Evolutionary conservation across 176 grass and related monocot species (phyloP).

Genomic region (Saccharum officinarum): DNA sequence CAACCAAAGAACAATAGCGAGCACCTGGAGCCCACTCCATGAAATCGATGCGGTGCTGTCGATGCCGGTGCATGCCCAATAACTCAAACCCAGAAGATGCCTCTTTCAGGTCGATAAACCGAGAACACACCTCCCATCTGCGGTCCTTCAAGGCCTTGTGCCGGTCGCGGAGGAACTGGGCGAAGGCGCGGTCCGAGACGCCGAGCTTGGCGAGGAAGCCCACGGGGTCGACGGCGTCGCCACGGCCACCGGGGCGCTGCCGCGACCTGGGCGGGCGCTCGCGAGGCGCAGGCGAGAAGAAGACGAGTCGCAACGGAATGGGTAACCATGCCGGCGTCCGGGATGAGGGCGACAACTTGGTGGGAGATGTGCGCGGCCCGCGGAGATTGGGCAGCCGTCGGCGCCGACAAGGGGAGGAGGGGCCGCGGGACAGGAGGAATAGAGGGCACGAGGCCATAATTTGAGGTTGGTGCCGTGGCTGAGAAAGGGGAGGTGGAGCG

Average conservation of each 20-base stretch:
- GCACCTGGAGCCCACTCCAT: slow-evolving; percentile 98
- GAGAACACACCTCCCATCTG: slow-evolving; percentile 72
- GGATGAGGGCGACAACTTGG: neutral
- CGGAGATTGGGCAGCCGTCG: neutral
- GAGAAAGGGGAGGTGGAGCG: neutral
- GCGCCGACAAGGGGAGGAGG: slow-evolving; percentile 9
- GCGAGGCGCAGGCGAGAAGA: slow-evolving; percentile 24
- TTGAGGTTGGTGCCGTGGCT: neutral
- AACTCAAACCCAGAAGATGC: slow-evolving; percentile 82
- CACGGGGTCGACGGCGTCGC: slow-evolving; percentile 61
- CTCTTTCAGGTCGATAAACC: slow-evolving; percentile 88
- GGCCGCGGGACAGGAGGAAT: neutral
- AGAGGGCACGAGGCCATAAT: slow-evolving; percentile 29
- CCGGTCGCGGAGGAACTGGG: slow-evolving; percentile 86
- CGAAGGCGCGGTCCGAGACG: slow-evolving; percentile 68
- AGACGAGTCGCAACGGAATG: slow-evolving; percentile 30
- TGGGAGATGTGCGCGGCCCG: neutral
- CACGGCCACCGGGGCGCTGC: slow-evolving; percentile 17
- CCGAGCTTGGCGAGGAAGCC: slow-evolving; percentile 77
- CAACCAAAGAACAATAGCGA: slow-evolving; percentile 86
- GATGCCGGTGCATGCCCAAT: slow-evolving; percentile 82
- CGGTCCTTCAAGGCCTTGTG: slow-evolving; percentile 87
- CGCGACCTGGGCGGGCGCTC: slow-evolving; percentile 37
- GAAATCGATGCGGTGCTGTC: slow-evolving; percentile 83
- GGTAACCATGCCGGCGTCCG: slow-evolving; percentile 7